Percentiles rank a stretch among this genome's conserved stretches.
phyloP scores from a whole-genome alignment of 305 asterid genomes.

The Plantago coronopus region DNA sequence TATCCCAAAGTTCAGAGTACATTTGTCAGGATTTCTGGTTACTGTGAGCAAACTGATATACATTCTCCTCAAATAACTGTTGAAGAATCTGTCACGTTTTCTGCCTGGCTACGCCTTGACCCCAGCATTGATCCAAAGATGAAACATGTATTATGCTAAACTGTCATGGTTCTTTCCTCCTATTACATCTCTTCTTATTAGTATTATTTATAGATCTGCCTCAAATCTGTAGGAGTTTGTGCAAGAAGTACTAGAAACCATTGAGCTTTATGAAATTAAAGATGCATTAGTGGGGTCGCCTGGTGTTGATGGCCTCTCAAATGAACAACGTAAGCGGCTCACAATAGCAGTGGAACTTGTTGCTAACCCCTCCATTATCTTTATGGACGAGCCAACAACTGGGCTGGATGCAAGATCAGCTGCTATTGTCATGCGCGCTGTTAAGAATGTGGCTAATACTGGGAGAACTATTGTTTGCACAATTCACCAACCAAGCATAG shows the following conservation, averaged over 20 bases:
- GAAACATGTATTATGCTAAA: constrained; percentile 13
- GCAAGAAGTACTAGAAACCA: constrained; percentile 21
- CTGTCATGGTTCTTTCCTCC: too few species aligned
- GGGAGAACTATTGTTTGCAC: constrained; percentile 69
- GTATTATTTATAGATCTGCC: not conserved
- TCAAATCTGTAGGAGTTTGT: constrained; percentile 21
- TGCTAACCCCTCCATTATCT: constrained; percentile 57
- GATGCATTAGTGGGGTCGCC: constrained; percentile 27
- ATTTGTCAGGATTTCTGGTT: constrained; percentile 32
- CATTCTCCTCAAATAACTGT: constrained; percentile 53
- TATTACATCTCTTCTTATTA: not conserved
- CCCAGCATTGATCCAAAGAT: constrained; percentile 9
- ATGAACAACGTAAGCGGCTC: constrained; percentile 30
- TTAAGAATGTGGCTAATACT: too few species aligned
- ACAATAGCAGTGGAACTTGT: constrained; percentile 45
- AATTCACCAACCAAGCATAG: constrained; percentile 70
- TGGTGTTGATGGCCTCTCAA: constrained; percentile 19
- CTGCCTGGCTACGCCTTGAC: constrained; percentile 24
- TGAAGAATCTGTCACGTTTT: constrained; percentile 16
- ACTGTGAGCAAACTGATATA: constrained; percentile 51
- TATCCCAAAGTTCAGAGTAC: constrained; percentile 21
- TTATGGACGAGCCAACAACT: constrained; percentile 69
- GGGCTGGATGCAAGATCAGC: constrained; percentile 73
- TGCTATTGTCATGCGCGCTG: constrained; percentile 66
- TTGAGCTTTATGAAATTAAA: constrained; percentile 27